These are phyloP conservation scores for Sicyos edulis DNA, from an alignment of 306 rosid genomes.

Conservation along the genomic window DNA sequence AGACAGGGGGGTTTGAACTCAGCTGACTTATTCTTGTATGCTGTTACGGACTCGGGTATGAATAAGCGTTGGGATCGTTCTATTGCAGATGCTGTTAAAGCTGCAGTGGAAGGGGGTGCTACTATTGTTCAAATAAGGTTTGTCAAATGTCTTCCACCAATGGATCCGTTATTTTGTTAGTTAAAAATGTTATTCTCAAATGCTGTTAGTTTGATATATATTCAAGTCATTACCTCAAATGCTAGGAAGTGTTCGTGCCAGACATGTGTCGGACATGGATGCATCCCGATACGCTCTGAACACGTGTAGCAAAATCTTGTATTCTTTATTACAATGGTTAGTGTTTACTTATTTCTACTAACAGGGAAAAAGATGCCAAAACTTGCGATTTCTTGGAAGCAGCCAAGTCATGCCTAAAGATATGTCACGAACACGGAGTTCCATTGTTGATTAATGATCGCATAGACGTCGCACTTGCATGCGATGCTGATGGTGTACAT, in stretches of 20 bases:
- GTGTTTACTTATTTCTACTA: constrained; percentile 5
- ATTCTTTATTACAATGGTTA: background rate
- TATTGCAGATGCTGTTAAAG: constrained; percentile 80
- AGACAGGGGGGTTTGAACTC: constrained; percentile 55
- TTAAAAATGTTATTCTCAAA: background rate
- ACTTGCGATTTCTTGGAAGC: constrained; percentile 65
- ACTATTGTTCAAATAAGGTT: constrained; percentile 89
- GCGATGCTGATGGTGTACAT: constrained; percentile 92
- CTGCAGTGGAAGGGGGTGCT: constrained; percentile 86
- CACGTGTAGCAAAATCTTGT: too few species aligned
- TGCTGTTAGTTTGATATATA: background rate
- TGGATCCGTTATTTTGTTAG: background rate
- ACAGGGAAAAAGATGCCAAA: constrained; percentile 80
- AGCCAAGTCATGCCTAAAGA: constrained; percentile 63
- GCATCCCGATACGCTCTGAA: too few species aligned
- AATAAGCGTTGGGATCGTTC: constrained; percentile 81
- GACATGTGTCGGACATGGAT: too few species aligned
- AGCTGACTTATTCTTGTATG: constrained; percentile 62
- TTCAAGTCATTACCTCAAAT: background rate
- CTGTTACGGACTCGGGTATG: constrained; percentile 83
- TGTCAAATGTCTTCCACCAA: constrained; percentile 15
- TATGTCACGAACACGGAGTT: constrained; percentile 64
- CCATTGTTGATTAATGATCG: constrained; percentile 83
- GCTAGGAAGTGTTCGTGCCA: too few species aligned
- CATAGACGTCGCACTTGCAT: constrained; percentile 74